A percentile compares a stretch with the other conserved stretches of the same genome.
Evolutionary conservation across 2,329 filamentous ascomycete species (phyloP).

Genomic region (Aspergillus floridensis): DNA sequence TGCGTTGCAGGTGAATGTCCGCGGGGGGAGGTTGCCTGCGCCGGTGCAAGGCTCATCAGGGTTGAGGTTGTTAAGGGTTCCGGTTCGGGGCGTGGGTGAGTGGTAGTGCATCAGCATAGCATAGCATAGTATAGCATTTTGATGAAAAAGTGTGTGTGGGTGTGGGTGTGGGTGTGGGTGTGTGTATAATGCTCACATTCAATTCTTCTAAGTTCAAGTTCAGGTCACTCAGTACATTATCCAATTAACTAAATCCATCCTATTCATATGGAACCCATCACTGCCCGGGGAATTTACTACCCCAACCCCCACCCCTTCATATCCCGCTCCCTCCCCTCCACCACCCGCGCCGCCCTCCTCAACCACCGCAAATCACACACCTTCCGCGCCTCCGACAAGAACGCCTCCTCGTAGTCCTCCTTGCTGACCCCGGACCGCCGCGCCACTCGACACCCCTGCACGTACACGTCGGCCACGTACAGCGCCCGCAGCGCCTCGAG

Average conservation of each 20-base stretch:
- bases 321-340: not conserved
- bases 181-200: too few species aligned
- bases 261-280: too few species aligned
- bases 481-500: not conserved
- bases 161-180: too few species aligned
- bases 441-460: not conserved
- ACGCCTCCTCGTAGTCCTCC: not conserved
- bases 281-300: too few species aligned
- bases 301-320: too few species aligned
- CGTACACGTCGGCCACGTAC: not conserved
- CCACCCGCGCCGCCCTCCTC: not conserved
- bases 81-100: not conserved
- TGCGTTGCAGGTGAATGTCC: constrained; percentile 41
- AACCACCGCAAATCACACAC: not conserved
- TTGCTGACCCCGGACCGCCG: not conserved
- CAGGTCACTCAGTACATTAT: too few species aligned
- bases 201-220: too few species aligned
- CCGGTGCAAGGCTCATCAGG: not conserved
- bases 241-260: too few species aligned
- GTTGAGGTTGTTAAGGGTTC: not conserved
- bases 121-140: too few species aligned
- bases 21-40: constrained; percentile 34
- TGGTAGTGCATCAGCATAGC: too few species aligned
- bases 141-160: too few species aligned
- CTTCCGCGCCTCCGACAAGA: not conserved